A percentile compares a stretch with the other conserved stretches of the same genome.
These are phyloP conservation scores for Gloeostereum incarnatum DNA, from an alignment of 768 basidiomycete genomes.

Conservation along the genomic window DNA sequence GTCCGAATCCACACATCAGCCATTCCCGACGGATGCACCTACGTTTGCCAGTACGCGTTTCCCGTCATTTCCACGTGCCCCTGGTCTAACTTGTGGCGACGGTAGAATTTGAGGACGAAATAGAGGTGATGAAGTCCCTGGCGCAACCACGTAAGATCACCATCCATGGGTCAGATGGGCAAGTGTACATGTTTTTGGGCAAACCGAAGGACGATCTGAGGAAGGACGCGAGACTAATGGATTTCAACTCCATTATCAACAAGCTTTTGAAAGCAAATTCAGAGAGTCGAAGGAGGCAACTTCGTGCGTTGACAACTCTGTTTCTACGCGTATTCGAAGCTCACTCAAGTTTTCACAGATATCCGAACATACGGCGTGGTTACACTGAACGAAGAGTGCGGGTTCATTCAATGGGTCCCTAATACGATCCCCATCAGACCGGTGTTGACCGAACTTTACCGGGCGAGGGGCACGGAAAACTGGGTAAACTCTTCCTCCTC, in stretches of 20 bases:
- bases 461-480: slow-evolving; percentile 25
- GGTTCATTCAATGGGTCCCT: slow-evolving; percentile 97
- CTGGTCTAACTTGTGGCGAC: neutral
- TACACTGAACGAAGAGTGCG: slow-evolving; percentile 94
- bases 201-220: slow-evolving; percentile 97
- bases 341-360: slow-evolving; percentile 33
- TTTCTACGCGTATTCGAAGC: neutral
- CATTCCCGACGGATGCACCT: slow-evolving; percentile 72
- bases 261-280: slow-evolving; percentile 91
- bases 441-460: slow-evolving; percentile 64
- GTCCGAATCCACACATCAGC: slow-evolving; percentile 56
- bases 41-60: slow-evolving; percentile 56
- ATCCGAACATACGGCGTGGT: slow-evolving; percentile 99
- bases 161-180: slow-evolving; percentile 75
- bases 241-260: slow-evolving; percentile 96
- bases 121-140: slow-evolving; percentile 87
- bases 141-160: slow-evolving; percentile 88
- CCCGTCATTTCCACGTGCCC: slow-evolving; percentile 1
- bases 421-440: slow-evolving; percentile 81
- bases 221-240: slow-evolving; percentile 97
- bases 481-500: slow-evolving; percentile 27
- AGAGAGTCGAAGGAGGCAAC: slow-evolving; percentile 82
- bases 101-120: slow-evolving; percentile 70
- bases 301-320: slow-evolving; percentile 67
- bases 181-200: slow-evolving; percentile 82